A percentile compares a stretch with the other conserved stretches of the same genome.
phyloP scores from a whole-genome alignment of 768 basidiomycete genomes.

The Tephrocybe sp. region DNA sequence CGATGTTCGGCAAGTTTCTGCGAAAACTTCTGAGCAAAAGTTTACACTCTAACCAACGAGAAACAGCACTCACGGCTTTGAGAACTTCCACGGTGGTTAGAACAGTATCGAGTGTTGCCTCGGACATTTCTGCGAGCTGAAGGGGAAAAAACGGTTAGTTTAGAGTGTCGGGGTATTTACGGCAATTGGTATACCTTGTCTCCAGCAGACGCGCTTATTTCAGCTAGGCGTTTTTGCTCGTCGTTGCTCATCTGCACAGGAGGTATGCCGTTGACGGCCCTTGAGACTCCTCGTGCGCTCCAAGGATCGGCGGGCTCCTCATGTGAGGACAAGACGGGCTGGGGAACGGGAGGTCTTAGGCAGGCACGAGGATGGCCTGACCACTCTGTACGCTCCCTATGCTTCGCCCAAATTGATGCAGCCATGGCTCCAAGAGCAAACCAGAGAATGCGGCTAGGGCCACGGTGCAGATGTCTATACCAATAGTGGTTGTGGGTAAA shows the following conservation, averaged over 20 bases:
- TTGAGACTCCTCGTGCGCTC: conserved; percentile 23
- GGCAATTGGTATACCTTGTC: conserved; percentile 39
- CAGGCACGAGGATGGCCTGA: conserved; percentile 28
- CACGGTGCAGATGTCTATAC: conserved; percentile 16
- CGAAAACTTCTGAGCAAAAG: conserved; percentile 20
- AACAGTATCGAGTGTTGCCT: conserved; percentile 63
- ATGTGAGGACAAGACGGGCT: conserved; percentile 12
- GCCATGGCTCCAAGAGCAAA: conserved; percentile 58
- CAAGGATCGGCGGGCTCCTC: conserved; percentile 10
- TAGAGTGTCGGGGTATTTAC: not conserved
- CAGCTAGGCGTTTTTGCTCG: conserved; percentile 44
- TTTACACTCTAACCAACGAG: conserved; percentile 17
- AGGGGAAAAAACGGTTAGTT: not conserved
- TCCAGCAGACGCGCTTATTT: conserved; percentile 46
- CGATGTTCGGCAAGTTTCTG: conserved; percentile 53
- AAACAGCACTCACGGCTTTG: conserved; percentile 47
- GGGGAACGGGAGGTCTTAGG: conserved; percentile 21
- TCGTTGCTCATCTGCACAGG: conserved; percentile 26
- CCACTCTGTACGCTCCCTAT: conserved; percentile 31
- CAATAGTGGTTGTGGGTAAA: conserved; percentile 9
- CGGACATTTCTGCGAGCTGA: conserved; percentile 64
- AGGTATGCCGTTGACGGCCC: conserved; percentile 27
- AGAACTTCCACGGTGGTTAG: conserved; percentile 54
- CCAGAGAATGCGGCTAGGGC: conserved; percentile 66
- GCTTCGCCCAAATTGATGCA: conserved; percentile 40